A percentile compares a stretch with the other conserved stretches of the same genome.
phyloP scores from a whole-genome alignment of 441 rosid species.

The Sinapis alba region DNA sequence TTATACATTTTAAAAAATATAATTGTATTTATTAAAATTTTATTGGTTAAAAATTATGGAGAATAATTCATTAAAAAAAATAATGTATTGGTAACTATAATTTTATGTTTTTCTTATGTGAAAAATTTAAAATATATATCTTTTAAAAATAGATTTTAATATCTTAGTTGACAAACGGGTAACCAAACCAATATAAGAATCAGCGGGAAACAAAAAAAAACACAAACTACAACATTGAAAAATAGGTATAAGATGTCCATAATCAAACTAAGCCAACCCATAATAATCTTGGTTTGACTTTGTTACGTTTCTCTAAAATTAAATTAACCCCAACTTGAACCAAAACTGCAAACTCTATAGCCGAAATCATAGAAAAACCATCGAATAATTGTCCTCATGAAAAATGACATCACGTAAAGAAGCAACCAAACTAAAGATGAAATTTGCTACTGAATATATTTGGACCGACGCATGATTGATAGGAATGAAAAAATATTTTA shows the following conservation, averaged over 20 bases:
- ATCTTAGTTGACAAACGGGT: neutral
- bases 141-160: neutral
- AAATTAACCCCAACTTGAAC: neutral
- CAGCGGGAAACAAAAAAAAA: neutral
- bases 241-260: neutral
- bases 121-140: too few relatives aligned
- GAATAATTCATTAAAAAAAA: too few relatives aligned
- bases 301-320: neutral
- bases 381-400: slow-evolving; percentile 20
- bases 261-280: slow-evolving; percentile 2
- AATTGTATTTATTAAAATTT: too few relatives aligned
- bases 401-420: slow-evolving; percentile 34
- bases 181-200: slow-evolving; percentile 3
- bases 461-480: slow-evolving; percentile 38
- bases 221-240: neutral
- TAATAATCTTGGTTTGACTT: slow-evolving; percentile 8
- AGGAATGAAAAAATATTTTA: slow-evolving; percentile 6
- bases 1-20: too few relatives aligned
- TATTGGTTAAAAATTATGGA: too few relatives aligned
- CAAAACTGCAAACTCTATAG: neutral
- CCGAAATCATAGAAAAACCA: neutral
- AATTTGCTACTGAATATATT: slow-evolving; percentile 21
- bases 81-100: too few relatives aligned
- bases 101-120: too few relatives aligned
- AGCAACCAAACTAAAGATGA: slow-evolving; percentile 28